Base-by-base conservation (phyloP, 805 yeast genomes). In the Jamesozyma hellenica region DNA sequence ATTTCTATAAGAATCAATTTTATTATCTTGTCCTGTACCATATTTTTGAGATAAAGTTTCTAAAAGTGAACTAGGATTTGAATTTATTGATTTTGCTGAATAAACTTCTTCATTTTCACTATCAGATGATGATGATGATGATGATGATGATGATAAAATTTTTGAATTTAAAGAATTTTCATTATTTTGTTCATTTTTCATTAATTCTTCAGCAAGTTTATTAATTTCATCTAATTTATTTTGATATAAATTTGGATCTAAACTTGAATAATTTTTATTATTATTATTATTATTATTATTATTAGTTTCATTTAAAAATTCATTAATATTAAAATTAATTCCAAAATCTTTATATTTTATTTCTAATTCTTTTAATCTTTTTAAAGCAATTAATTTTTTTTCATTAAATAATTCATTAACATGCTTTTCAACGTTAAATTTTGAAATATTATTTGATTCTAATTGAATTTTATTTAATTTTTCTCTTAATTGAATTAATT, bases 381-480 rank as follows among this genome's bases (percentile, higher is more conserved):
- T 81, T 68, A 84, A 65, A 0, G 90, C 90, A 56, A 75, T 67
- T 37, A 67, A 53, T 51, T 77, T 82, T 51, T 79, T 80, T 44
- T 73, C 73, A 34, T 70, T 66, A 58, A 79, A 69, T 50, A 72
- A 53, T 36, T 81, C 78, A 44, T 72, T 71, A 39, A 74, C 71
- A 41, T 72, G 63, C 12, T 65, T 65, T 40, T 67, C 60, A 13
- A 65, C 61, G 58, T 81, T 81, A 48, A 68, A 74, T 53, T 82
- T 82, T 57, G 83, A 71, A 30, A 82, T 78, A 46, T 77, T 86
- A 56, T 83, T 83, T 1, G 88, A 78, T 53, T 83, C 88, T 35
- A 70, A 69, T 56, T 83, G 92, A 34, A 83, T 63, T 12, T 70
- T 68, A 10, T 79, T 72, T 29, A 83, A 58, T 48, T 75, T 76